phyloP scores from a whole-genome alignment of 1,284 basidiomycete genomes.

The Dichomitus squalens region DNA sequence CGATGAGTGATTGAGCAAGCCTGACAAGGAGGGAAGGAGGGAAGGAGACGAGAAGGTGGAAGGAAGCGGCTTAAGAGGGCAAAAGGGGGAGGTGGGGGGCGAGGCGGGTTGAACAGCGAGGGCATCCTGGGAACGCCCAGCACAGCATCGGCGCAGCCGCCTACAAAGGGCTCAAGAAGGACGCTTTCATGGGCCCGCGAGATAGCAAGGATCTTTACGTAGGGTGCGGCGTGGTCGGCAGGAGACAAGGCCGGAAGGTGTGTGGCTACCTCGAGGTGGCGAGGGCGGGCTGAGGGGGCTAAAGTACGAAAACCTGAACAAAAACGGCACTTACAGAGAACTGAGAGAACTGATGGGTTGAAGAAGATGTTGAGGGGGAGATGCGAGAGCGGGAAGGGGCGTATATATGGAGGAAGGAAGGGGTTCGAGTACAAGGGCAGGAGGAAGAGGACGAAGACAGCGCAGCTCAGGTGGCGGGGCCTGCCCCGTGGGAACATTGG shows the following conservation, averaged over 20 bases:
- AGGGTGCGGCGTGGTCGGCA: constrained; percentile 11
- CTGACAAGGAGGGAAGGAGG: background rate
- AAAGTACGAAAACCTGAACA: background rate
- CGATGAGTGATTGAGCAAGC: constrained; percentile 1
- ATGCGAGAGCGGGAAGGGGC: constrained; percentile 34
- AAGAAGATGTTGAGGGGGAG: constrained; percentile 9
- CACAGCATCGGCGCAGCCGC: constrained; percentile 24
- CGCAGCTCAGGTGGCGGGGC: constrained; percentile 30
- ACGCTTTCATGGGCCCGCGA: background rate
- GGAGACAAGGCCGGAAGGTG: constrained; percentile 16
- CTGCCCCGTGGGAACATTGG: constrained; percentile 26
- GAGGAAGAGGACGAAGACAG: constrained; percentile 32
- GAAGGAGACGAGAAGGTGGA: constrained; percentile 8
- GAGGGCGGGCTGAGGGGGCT: constrained; percentile 1
- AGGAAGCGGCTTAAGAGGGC: constrained; percentile 11
- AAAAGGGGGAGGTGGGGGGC: constrained; percentile 11
- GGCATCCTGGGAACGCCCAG: constrained; percentile 25
- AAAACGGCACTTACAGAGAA: constrained; percentile 26
- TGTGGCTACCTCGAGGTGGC: constrained; percentile 24
- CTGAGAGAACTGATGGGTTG: constrained; percentile 17
- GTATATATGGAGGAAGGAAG: constrained; percentile 32
- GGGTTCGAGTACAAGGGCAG: constrained; percentile 35
- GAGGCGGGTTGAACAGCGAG: constrained; percentile 21
- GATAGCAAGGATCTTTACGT: constrained; percentile 21
- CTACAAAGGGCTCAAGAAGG: constrained; percentile 8